Evolutionary conservation across 106 monocot species (phyloP).

Genomic region (Allium cepa): DNA sequence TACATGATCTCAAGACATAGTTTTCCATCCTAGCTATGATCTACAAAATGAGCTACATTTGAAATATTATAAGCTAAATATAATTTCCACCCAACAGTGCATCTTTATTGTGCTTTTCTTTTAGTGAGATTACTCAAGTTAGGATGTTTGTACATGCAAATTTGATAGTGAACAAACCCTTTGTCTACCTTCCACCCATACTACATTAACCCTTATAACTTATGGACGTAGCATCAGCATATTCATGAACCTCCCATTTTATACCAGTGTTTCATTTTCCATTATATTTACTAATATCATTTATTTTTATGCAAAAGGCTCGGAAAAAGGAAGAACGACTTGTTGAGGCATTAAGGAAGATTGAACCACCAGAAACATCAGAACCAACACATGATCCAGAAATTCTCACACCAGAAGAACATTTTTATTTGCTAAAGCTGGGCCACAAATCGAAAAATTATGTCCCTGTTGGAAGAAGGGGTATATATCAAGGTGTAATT

Average conservation of each 20-base stretch:
- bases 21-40: too few relatives aligned
- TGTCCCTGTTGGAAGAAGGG: slow-evolving; percentile 90
- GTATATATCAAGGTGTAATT: slow-evolving; percentile 96
- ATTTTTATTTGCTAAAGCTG: slow-evolving; percentile 88
- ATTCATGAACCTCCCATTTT: neutral
- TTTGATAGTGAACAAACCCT: too few relatives aligned
- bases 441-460: slow-evolving; percentile 90
- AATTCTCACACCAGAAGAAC: slow-evolving; percentile 93
- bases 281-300: neutral
- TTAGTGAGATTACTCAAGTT: too few relatives aligned
- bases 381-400: slow-evolving; percentile 86
- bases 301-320: slow-evolving; percentile 40
- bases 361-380: slow-evolving; percentile 60
- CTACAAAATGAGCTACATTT: too few relatives aligned
- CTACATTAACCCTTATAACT: neutral
- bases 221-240: neutral
- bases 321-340: slow-evolving; percentile 68
- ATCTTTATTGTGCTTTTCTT: too few relatives aligned
- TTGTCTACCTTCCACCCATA: too few relatives aligned
- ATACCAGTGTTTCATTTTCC: neutral
- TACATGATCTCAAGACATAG: too few relatives aligned
- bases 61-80: too few relatives aligned
- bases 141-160: too few relatives aligned
- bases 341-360: slow-evolving; percentile 66
- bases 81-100: too few relatives aligned